Conservation (phyloP, 129 eudicot genomes). For the Arctium minus region DNA sequence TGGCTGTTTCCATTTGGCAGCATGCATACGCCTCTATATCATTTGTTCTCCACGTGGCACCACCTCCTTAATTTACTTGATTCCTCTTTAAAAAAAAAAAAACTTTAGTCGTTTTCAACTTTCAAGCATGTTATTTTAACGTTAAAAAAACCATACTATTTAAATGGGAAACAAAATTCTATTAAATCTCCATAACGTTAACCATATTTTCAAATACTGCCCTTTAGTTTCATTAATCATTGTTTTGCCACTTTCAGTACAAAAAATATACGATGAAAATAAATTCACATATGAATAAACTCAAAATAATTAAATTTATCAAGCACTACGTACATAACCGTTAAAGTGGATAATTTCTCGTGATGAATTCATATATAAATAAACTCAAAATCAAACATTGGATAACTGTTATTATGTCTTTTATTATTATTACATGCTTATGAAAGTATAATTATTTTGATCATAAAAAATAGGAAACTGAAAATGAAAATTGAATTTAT, state of each 20-base stretch:
- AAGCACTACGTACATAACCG: no score
- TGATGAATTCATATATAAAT: no score
- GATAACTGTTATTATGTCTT: no score
- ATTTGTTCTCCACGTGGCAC: slow-evolving; percentile 29
- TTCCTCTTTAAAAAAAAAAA: background rate
- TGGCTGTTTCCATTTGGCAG: slow-evolving; percentile 35
- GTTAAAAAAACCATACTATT: slow-evolving; percentile 5
- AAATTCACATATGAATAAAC: background rate
- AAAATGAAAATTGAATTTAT: no score
- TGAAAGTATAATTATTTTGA: no score
- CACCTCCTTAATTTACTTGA: slow-evolving; percentile 14
- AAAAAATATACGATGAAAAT: background rate
- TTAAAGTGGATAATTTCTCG: background rate
- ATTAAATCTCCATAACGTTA: background rate
- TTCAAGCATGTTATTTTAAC: slow-evolving; percentile 19
- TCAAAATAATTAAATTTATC: background rate
- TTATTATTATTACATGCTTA: background rate
- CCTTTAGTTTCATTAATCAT: background rate
- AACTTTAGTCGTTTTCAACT: slow-evolving; percentile 24
- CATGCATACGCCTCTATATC: background rate
- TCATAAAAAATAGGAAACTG: background rate
- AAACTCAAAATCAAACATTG: background rate
- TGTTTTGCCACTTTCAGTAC: background rate
- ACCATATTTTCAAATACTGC: background rate
- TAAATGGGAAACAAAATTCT: background rate